phyloP scores from a whole-genome alignment of 441 rosid species.

The Adansonia rubrostipa region DNA sequence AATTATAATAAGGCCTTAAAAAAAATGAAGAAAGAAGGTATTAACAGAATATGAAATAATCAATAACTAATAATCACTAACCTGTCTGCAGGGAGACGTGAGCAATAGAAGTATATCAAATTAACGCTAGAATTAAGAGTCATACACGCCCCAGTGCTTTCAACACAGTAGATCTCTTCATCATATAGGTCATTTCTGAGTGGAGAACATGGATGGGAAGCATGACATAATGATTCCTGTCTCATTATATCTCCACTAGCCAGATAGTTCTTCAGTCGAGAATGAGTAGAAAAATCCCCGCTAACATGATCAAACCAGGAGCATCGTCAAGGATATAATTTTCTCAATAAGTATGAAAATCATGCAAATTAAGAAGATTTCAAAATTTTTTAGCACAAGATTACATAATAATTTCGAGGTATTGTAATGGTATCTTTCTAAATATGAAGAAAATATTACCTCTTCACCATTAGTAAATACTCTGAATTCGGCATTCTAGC shows the following conservation, averaged over 20 bases:
- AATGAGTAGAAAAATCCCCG: slow-evolving; percentile 51
- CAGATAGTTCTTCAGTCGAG: slow-evolving; percentile 63
- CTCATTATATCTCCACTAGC: slow-evolving; percentile 78
- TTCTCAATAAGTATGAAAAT: background rate
- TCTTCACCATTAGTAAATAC: slow-evolving; percentile 74
- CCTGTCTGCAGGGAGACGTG: slow-evolving; percentile 90
- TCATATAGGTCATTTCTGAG: slow-evolving; percentile 38
- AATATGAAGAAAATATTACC: slow-evolving; percentile 38
- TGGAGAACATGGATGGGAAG: slow-evolving; percentile 62
- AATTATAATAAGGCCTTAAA: background rate
- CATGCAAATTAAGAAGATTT: background rate
- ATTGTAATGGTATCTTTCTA: background rate
- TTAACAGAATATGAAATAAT: background rate
- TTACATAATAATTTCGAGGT: background rate
- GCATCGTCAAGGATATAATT: background rate
- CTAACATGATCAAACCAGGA: slow-evolving; percentile 39
- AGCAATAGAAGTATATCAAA: slow-evolving; percentile 80
- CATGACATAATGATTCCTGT: slow-evolving; percentile 63
- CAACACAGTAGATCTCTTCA: slow-evolving; percentile 54
- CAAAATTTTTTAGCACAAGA: background rate
- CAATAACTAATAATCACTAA: slow-evolving; percentile 42
- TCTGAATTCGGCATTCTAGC: slow-evolving; percentile 90
- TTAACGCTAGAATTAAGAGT: slow-evolving; percentile 68
- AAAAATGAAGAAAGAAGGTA: background rate
- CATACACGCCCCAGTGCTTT: slow-evolving; percentile 63